Conservation (phyloP, 192 early-diverging fungal genomes). For the Gaertneriomyces sp. region DNA sequence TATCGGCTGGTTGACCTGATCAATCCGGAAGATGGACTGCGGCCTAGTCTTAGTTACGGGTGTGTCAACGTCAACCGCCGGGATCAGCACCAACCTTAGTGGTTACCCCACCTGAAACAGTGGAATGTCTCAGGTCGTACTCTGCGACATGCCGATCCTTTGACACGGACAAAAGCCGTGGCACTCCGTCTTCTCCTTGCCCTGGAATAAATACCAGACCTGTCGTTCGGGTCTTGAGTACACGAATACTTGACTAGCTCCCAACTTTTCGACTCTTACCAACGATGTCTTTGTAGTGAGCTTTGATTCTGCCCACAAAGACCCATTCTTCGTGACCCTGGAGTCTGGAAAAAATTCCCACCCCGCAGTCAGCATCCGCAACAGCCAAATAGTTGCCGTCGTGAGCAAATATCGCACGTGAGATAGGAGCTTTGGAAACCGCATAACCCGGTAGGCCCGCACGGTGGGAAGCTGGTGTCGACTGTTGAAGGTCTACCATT, state of each 20-base stretch:
- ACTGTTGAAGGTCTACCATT: constrained; percentile 33
- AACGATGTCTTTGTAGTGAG: constrained; percentile 48
- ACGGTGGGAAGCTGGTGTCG: constrained; percentile 7
- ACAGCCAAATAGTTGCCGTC: constrained; percentile 37
- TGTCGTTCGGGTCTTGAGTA: background rate
- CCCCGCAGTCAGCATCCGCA: constrained; percentile 33
- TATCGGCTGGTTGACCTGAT: constrained; percentile 43
- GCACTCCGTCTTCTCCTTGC: constrained; percentile 11
- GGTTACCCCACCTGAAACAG: constrained; percentile 37
- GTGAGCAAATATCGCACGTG: constrained; percentile 30
- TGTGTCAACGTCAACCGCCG: background rate
- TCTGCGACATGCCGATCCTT: constrained; percentile 45
- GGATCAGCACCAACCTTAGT: constrained; percentile 21
- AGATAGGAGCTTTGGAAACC: constrained; percentile 25
- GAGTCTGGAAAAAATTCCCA: constrained; percentile 36
- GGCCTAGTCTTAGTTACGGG: background rate
- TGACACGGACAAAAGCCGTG: constrained; percentile 42
- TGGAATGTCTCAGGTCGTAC: constrained; percentile 42
- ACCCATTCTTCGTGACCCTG: constrained; percentile 39
- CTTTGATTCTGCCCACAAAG: constrained; percentile 40
- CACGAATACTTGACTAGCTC: no score
- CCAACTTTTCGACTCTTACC: constrained; percentile 26
- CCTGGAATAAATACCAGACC: constrained; percentile 39
- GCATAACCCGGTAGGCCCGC: constrained; percentile 21
- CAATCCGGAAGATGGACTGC: constrained; percentile 36